Base-by-base conservation (phyloP, 768 basidiomycete species). In the Austroboletus festivus region DNA sequence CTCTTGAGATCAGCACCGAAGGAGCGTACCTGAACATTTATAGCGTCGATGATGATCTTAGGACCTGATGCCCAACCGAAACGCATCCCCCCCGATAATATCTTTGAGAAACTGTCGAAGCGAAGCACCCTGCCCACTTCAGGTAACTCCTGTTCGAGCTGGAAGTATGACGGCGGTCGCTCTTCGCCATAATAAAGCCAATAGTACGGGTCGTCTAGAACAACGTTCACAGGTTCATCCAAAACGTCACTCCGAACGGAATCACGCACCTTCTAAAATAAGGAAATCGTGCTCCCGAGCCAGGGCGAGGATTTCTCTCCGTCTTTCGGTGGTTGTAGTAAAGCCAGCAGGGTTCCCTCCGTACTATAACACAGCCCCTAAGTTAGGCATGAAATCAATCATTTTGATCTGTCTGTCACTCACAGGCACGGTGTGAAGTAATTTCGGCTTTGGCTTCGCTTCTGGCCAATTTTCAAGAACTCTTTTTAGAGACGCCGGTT, bases 101-200 rank as follows among this genome's bases (percentile, higher is more conserved):
- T 74, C 71, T 94, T 95, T 47, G 84, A 88, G 50, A 93, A 74
- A 61, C 84, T 86, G 61, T 93, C 92, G 61, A 94, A 89, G 42
- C 90, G 80, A 38, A 93, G 58, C 23, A 90, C 86, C 15, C 82
- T 77, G 1, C 89, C 90, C 15, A 77, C 76, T 55, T 81, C 76
- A 3, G 75, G 73, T 58, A 79, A 75, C 39, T 79, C 74, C 8
- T 67, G 71, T 64, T 93, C 91, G 38, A 92, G 76, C 37, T 79
- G 73, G 63, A 91, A 87, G 68, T 92, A 93, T 2, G 83, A 86
- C 3, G 84, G 79, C 19, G 80, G 79, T 21, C 82, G 73, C 21
- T 80, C 71, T 10, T 71, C 62, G 26, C 84, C 82, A 54, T 81
- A 89, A 69, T 86, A 86, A 46, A 89, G 65, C 58, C 78, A 81